Conservation (phyloP, 2,329 filamentous ascomycete species). For the Colletotrichum caudatum region DNA sequence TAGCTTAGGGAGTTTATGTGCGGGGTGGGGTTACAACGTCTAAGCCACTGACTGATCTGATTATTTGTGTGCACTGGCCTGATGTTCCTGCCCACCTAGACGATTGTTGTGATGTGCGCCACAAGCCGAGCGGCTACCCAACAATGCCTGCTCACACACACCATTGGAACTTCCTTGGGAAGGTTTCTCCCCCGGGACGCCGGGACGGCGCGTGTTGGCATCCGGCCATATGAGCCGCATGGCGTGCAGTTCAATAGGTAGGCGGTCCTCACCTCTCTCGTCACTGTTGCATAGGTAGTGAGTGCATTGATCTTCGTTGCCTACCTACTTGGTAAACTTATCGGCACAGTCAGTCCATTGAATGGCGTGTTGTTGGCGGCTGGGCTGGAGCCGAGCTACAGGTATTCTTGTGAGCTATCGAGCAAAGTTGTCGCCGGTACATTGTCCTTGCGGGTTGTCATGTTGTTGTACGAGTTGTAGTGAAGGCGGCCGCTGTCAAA, state of each 20-base stretch:
- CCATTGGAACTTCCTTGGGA: conserved; percentile 3
- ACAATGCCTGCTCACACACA: conserved; percentile 1
- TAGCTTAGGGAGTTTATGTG: conserved; percentile 1
- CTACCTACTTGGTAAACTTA: background rate
- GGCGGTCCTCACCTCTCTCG: conserved; percentile 10
- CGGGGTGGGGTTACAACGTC: background rate
- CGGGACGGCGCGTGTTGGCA: conserved; percentile 10
- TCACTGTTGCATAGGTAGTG: background rate
- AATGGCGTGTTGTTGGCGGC: conserved; percentile 17
- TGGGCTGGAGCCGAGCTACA: conserved; percentile 13
- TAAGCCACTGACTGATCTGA: conserved; percentile 33
- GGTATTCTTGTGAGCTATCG: background rate
- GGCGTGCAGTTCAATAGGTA: conserved; percentile 11
- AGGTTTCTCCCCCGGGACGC: conserved; percentile 11
- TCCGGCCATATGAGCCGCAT: conserved; percentile 2
- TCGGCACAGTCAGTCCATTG: conserved; percentile 2
- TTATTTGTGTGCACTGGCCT: conserved; percentile 29
- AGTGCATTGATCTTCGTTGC: background rate
- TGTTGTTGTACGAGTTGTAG: background rate
- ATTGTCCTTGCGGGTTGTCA: conserved; percentile 25
- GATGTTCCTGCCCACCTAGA: conserved; percentile 7
- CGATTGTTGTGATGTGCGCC: conserved; percentile 21
- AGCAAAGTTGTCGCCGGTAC: conserved; percentile 23
- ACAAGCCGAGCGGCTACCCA: conserved; percentile 19
- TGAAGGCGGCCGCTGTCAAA: conserved; percentile 4